A percentile compares a stretch with the other conserved stretches of the same genome.
Evolutionary conservation across 2,329 filamentous ascomycete genomes (phyloP).

Genomic region (Immersiporthe knoxdaviesiana): DNA sequence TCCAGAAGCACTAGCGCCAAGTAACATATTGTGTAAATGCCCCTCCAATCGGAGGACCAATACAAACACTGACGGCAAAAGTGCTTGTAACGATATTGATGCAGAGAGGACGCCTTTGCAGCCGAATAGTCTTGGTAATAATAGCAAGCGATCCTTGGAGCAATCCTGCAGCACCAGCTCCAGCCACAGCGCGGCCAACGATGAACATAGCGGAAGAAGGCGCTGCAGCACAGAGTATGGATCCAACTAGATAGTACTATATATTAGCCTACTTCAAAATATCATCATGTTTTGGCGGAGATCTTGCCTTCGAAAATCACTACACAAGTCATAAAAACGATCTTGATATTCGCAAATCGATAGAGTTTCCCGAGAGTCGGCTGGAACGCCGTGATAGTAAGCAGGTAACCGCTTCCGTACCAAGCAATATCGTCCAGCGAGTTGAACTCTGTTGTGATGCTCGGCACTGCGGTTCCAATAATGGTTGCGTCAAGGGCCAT

Average conservation of each 20-base stretch:
- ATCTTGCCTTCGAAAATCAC: constrained; percentile 41
- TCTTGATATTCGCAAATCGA: constrained; percentile 46
- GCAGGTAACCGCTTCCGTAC: constrained; percentile 45
- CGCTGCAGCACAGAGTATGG: constrained; percentile 41
- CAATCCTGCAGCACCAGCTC: constrained; percentile 44
- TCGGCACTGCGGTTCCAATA: constrained; percentile 35
- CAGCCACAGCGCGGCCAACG: constrained; percentile 37
- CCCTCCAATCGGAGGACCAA: constrained; percentile 54
- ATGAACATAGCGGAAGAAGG: constrained; percentile 36
- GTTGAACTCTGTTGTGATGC: constrained; percentile 44
- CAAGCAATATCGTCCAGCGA: constrained; percentile 49
- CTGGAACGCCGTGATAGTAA: constrained; percentile 45
- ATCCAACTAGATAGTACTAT: too few relatives aligned
- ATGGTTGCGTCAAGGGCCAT: constrained; percentile 4
- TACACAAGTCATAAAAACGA: constrained; percentile 41
- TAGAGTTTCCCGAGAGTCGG: constrained; percentile 43
- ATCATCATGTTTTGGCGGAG: too few relatives aligned
- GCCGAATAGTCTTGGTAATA: constrained; percentile 39
- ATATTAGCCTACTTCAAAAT: too few relatives aligned
- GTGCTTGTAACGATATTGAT: constrained; percentile 45
- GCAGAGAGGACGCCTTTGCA: constrained; percentile 35
- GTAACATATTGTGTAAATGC: constrained; percentile 46
- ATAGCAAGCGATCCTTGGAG: constrained; percentile 47
- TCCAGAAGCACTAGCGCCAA: constrained; percentile 10
- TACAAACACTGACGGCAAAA: constrained; percentile 49